phyloP scores from a whole-genome alignment of 495 filamentous ascomycete species.

The Aspergillus kassunensis region DNA sequence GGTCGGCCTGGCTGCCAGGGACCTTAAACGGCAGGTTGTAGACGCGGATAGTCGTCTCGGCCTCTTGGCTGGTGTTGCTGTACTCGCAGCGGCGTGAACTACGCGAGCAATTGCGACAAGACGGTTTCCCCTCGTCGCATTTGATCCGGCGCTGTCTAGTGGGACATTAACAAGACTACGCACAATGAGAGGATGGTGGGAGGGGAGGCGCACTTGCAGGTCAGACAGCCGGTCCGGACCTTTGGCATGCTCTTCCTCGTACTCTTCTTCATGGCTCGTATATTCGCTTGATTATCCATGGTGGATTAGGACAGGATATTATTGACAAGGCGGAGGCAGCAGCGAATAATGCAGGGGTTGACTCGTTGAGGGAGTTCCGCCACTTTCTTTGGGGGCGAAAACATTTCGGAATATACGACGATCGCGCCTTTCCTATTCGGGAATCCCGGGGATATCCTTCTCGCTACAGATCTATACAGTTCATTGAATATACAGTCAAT shows the following conservation, averaged over 20 bases:
- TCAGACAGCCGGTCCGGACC: conserved; percentile 22
- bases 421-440: too few species aligned
- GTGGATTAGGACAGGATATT: too few species aligned
- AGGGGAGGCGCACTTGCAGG: conserved; percentile 23
- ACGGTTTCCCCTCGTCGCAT: conserved; percentile 41
- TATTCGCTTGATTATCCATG: not conserved
- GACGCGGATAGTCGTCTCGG: conserved; percentile 5
- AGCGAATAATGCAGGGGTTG: too few species aligned
- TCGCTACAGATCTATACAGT: too few species aligned
- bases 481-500: too few species aligned
- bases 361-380: too few species aligned
- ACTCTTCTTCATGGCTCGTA: conserved; percentile 9
- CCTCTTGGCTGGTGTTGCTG: not conserved
- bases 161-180: too few species aligned
- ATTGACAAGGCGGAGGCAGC: not conserved
- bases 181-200: too few species aligned
- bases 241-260: conserved; percentile 22
- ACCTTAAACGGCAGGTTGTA: conserved; percentile 35
- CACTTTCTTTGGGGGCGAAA: not conserved
- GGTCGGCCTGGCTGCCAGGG: conserved; percentile 31
- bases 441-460: too few species aligned
- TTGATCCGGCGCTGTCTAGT: conserved; percentile 40
- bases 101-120: conserved; percentile 32
- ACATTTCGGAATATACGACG: too few species aligned
- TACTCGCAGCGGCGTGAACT: conserved; percentile 38